These are phyloP conservation scores for Penicillium sp. DNA, from an alignment of 2,329 filamentous ascomycete species.

Conservation along the genomic window DNA sequence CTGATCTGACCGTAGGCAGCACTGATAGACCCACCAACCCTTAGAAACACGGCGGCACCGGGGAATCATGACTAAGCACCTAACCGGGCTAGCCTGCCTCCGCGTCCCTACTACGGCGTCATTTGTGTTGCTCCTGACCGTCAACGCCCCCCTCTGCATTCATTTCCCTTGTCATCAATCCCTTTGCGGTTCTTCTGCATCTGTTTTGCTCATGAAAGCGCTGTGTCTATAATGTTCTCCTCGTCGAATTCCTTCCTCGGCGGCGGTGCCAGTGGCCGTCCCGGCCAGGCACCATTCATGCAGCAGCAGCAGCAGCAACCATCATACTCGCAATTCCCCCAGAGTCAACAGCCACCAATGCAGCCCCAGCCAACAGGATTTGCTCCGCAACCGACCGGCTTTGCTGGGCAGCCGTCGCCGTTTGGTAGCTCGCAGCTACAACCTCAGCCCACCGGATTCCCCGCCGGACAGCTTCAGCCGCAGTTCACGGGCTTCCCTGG, in stretches of 20 bases:
- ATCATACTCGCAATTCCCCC: conserved; percentile 40
- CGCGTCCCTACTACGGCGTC: conserved; percentile 32
- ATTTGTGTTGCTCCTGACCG: conserved; percentile 31
- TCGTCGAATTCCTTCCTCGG: conserved; percentile 83
- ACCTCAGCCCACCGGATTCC: conserved; percentile 67
- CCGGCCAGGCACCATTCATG: conserved; percentile 58
- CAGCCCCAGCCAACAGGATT: conserved; percentile 53
- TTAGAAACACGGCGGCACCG: conserved; percentile 5
- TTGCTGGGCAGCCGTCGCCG: conserved; percentile 54
- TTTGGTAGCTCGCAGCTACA: conserved; percentile 56
- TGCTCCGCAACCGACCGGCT: conserved; percentile 55
- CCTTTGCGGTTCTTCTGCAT: conserved; percentile 18
- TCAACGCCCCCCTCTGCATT: conserved; percentile 24
- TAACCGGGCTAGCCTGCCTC: conserved; percentile 26
- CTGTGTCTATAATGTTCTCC: conserved; percentile 69
- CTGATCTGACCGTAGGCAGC: no score
- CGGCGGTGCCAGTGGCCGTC: conserved; percentile 71
- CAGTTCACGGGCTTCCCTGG: conserved; percentile 52
- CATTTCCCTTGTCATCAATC: conserved; percentile 23
- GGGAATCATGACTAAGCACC: conserved; percentile 21
- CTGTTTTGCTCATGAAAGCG: conserved; percentile 28
- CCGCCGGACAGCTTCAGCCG: conserved; percentile 46
- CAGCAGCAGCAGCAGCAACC: conserved; percentile 49
- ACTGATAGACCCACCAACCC: no score
- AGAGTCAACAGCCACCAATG: conserved; percentile 51